A percentile compares a stretch with the other conserved stretches of the same genome.
Evolutionary conservation across 2,329 filamentous ascomycete species (phyloP).

Genomic region (Monosporascus sp.): DNA sequence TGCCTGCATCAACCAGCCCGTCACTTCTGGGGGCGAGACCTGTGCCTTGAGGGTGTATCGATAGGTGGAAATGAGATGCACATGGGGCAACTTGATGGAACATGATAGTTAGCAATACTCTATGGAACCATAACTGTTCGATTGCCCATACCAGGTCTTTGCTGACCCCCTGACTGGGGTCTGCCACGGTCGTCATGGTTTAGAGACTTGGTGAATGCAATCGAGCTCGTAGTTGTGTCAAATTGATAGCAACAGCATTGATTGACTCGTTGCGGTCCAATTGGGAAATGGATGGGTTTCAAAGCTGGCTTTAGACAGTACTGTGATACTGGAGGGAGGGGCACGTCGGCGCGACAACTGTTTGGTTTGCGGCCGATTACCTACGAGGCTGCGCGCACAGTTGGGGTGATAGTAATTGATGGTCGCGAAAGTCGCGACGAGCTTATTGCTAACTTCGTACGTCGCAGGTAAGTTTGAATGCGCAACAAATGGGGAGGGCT

Average conservation of each 20-base stretch:
- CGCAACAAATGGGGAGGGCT: background rate
- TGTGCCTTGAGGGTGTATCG: slow-evolving; percentile 70
- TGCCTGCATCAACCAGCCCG: slow-evolving; percentile 76
- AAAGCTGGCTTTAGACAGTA: too few relatives aligned
- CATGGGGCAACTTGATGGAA: slow-evolving; percentile 65
- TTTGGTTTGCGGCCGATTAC: background rate
- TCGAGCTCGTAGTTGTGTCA: slow-evolving; percentile 2
- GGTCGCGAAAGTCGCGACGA: background rate
- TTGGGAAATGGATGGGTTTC: too few relatives aligned
- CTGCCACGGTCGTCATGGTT: slow-evolving; percentile 29
- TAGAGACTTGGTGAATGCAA: slow-evolving; percentile 3
- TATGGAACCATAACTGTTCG: too few relatives aligned
- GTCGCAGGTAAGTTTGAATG: background rate
- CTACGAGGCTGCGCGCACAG: background rate
- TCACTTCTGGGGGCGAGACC: slow-evolving; percentile 69
- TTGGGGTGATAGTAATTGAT: background rate
- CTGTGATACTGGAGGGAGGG: background rate
- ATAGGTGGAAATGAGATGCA: slow-evolving; percentile 82
- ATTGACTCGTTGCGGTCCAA: too few relatives aligned
- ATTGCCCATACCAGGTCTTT: slow-evolving; percentile 31
- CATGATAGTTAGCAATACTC: too few relatives aligned
- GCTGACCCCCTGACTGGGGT: slow-evolving; percentile 43
- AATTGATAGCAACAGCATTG: too few relatives aligned
- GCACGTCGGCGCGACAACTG: background rate
- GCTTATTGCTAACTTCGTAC: background rate